These are phyloP conservation scores for Alnus rubra DNA, from an alignment of 306 rosid species.

Conservation along the genomic window DNA sequence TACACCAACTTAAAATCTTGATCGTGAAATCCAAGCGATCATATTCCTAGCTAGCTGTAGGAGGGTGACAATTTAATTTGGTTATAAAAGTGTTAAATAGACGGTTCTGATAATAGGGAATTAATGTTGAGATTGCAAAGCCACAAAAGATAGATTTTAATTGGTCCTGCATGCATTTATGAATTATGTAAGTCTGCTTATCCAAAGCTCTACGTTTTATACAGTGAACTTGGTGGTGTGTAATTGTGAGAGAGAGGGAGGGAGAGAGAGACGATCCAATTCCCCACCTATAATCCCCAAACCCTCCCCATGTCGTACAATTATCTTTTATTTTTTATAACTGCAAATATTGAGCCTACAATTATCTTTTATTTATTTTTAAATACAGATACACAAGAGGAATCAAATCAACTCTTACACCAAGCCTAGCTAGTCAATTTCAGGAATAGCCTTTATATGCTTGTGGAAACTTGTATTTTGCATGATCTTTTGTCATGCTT, in stretches of 20 bases:
- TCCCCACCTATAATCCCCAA: conserved; percentile 24
- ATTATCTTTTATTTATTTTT: too few species aligned
- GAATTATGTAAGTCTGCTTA: conserved; percentile 42
- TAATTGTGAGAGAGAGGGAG: background rate
- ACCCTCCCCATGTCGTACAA: background rate
- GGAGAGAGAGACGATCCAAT: conserved; percentile 35
- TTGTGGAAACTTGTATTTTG: too few species aligned
- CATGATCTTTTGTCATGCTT: too few species aligned
- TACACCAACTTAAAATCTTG: too few species aligned
- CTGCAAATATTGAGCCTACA: too few species aligned
- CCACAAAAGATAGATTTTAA: conserved; percentile 35
- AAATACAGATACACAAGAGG: too few species aligned
- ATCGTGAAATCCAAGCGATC: too few species aligned
- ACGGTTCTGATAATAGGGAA: conserved; percentile 50
- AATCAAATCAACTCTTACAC: too few species aligned
- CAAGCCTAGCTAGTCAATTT: too few species aligned
- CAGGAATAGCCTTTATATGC: too few species aligned
- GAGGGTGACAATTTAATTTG: conserved; percentile 12
- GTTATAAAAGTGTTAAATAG: conserved; percentile 16
- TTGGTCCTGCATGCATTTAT: conserved; percentile 52
- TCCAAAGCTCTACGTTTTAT: conserved; percentile 48
- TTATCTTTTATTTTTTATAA: too few species aligned
- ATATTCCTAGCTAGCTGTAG: too few species aligned
- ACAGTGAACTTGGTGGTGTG: conserved; percentile 30
- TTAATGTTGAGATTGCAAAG: conserved; percentile 38